Evolutionary conservation across 148 eudicot genomes (phyloP).

Genomic region (Fagopyrum homotropicum): DNA sequence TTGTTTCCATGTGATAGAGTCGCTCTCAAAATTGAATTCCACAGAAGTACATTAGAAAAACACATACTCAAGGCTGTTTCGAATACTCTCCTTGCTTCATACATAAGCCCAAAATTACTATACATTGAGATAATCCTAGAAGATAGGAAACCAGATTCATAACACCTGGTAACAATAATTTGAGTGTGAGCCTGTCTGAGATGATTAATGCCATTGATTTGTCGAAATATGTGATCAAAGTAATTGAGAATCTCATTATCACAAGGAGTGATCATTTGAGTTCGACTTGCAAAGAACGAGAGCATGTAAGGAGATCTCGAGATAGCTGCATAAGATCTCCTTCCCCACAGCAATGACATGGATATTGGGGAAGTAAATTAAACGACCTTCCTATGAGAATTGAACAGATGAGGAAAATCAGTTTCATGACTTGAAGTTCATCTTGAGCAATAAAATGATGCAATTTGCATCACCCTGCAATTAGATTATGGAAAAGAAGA

Average conservation of each 20-base stretch:
- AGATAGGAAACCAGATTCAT: conserved; percentile 32
- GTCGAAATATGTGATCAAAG: conserved; percentile 34
- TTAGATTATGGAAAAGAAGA: too few relatives aligned
- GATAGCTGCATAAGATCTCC: conserved; percentile 4
- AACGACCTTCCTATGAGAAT: too few relatives aligned
- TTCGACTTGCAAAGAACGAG: background rate
- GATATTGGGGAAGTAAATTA: background rate
- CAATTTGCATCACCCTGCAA: too few relatives aligned
- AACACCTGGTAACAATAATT: conserved; percentile 21
- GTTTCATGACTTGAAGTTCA: too few relatives aligned
- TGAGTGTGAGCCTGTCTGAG: conserved; percentile 13
- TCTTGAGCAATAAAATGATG: too few relatives aligned
- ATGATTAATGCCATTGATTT: conserved; percentile 21
- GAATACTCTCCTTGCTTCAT: conserved; percentile 41
- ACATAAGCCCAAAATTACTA: conserved; percentile 26
- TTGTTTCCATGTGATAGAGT: conserved; percentile 23
- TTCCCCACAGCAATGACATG: conserved; percentile 5
- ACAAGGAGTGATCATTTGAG: background rate
- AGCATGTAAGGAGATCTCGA: background rate
- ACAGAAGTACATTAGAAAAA: conserved; percentile 26
- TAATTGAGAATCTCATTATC: conserved; percentile 25
- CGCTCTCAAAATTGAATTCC: conserved; percentile 57
- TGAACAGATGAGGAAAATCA: too few relatives aligned
- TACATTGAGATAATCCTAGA: conserved; percentile 39
- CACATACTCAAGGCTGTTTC: conserved; percentile 23